Evolutionary conservation across 345 rosid species (phyloP), one percentile per base, ranked within the genome.

Genomic region (Eucalyptus pumila): DNA sequence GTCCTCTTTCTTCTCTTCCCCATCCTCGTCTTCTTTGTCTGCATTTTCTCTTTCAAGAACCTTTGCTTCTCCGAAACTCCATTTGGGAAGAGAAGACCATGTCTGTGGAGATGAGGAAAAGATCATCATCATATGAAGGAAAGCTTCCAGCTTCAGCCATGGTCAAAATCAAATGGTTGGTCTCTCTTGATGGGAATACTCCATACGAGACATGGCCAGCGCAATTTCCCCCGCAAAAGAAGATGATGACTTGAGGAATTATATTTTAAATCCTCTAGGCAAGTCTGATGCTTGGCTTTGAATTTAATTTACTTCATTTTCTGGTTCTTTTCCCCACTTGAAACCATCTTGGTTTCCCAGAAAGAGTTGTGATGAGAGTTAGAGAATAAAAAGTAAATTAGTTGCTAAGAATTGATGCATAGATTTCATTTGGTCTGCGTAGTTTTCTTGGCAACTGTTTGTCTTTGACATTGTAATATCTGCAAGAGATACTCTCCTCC

Each of bases 271-370:
- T 88, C 93, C 92, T 93, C 92, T 93, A 92, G 96, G 96, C 96
- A 94, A 94, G 96, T 94, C 96, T 93, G 80, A 85, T 89, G 91
- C 96, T 94, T 94, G 96, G 96, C 96, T 94, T 88, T 83, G 34
- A 4, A 69, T 72, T 87, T 80, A 86, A 80, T 85, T 90, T 89
- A 87, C 83, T 80, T 62, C 49, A 32, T 60, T 86, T n/a, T 58
- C 86, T 81, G 15, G 27, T 52, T 26, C 27, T 34, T 42, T 27
- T 44, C 8, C 72, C 10, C 15, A 19, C 83, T 40, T 21, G 85
- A n/a, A 9, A 11, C 23, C 60, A 50, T 87, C 69, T 91, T 90
- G 93, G 92, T 90, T 92, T 80, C 91, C 86, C 40, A 88, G 91
- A 93, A 92, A 6, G 47, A 76, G 47, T 76, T 76, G 85, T 40